phyloP scores from a whole-genome alignment of 2,329 filamentous ascomycete species.

The Chaetothyriales sp. region DNA sequence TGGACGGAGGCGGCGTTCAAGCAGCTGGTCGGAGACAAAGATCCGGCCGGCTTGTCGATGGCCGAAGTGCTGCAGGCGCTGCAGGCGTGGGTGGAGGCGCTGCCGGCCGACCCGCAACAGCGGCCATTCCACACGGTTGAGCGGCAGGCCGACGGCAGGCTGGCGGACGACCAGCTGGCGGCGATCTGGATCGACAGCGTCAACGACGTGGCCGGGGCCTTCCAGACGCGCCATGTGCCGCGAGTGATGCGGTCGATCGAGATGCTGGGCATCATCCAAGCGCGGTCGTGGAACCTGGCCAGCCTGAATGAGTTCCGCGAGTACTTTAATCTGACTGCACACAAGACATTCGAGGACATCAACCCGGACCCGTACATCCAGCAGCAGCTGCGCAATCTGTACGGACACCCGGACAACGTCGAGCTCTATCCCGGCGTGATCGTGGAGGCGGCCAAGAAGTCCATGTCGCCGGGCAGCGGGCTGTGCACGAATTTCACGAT shows the following conservation, averaged over 20 bases:
- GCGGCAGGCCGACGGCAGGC: constrained; percentile 38
- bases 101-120: constrained; percentile 32
- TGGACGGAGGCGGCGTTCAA: constrained; percentile 47
- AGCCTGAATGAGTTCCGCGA: constrained; percentile 45
- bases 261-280: constrained; percentile 48
- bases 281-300: constrained; percentile 47
- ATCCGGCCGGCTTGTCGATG: constrained; percentile 21
- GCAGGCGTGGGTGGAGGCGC: constrained; percentile 27
- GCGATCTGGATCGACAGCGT: constrained; percentile 44
- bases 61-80: constrained; percentile 29
- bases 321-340: constrained; percentile 38
- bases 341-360: constrained; percentile 39
- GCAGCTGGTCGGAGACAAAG: constrained; percentile 31
- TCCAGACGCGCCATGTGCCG: constrained; percentile 47
- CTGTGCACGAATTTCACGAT: constrained; percentile 36
- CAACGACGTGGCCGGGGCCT: constrained; percentile 46
- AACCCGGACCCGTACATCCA: constrained; percentile 38
- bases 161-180: constrained; percentile 45
- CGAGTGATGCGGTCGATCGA: constrained; percentile 47
- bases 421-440: constrained; percentile 48
- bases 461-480: constrained; percentile 35
- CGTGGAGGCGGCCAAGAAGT: constrained; percentile 41
- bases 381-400: constrained; percentile 32
- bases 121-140: constrained; percentile 39
- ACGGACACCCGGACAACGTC: constrained; percentile 39